Evolutionary conservation across 805 yeast genomes (phyloP).

Genomic region (Yarrowia sp.): DNA sequence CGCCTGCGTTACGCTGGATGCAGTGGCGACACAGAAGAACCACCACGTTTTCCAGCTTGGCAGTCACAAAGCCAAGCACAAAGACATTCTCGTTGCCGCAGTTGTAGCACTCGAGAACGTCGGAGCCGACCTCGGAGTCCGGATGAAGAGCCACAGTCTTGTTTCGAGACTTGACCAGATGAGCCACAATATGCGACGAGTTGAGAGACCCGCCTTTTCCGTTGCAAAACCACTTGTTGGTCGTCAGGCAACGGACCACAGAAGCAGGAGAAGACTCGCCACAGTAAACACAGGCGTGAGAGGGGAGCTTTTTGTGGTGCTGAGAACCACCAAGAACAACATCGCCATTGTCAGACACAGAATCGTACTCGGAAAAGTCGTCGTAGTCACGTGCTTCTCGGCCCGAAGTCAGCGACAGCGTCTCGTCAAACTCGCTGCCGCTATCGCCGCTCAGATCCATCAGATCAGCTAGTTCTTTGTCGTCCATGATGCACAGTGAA

Average conservation of each 20-base stretch:
- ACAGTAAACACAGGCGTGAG: conserved; percentile 60
- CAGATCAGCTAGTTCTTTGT: conserved; percentile 22
- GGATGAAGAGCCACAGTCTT: conserved; percentile 75
- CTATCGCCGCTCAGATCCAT: conserved; percentile 10
- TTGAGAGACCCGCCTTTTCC: conserved; percentile 59
- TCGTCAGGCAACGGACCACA: conserved; percentile 76
- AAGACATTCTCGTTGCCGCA: conserved; percentile 86
- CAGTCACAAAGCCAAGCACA: conserved; percentile 83
- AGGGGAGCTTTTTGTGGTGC: background rate
- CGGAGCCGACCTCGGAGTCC: conserved; percentile 85
- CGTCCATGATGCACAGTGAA: background rate
- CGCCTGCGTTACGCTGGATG: conserved; percentile 67
- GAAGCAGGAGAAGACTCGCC: conserved; percentile 69
- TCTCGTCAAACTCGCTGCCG: conserved; percentile 11
- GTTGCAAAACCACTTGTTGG: conserved; percentile 91
- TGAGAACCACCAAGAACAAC: background rate
- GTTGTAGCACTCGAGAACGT: conserved; percentile 84
- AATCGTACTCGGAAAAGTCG: conserved; percentile 7
- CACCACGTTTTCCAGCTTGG: conserved; percentile 84
- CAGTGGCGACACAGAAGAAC: conserved; percentile 88
- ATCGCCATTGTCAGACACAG: background rate
- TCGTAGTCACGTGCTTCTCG: conserved; percentile 1
- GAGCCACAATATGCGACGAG: conserved; percentile 85
- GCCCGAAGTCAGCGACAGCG: conserved; percentile 7
- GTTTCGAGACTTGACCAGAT: conserved; percentile 81